Evolutionary conservation across 1,284 basidiomycete species (phyloP).

Genomic region (Ceratobasidium sp.): DNA sequence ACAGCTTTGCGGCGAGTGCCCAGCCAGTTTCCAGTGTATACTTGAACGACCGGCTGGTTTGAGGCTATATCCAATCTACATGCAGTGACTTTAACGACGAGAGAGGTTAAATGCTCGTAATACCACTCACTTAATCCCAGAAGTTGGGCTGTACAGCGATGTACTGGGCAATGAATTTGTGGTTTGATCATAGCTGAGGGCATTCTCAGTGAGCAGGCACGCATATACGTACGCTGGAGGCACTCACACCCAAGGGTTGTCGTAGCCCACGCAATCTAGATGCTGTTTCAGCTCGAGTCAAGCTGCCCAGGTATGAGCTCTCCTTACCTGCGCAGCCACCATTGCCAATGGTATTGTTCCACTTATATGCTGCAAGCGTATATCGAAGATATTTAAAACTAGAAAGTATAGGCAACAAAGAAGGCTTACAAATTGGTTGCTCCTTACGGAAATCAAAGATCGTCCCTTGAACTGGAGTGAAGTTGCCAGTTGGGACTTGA

Average conservation of each 20-base stretch:
- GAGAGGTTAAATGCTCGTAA: conserved; percentile 21
- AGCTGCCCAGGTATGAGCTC: not conserved
- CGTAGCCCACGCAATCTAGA: conserved; percentile 63
- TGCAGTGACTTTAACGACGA: conserved; percentile 12
- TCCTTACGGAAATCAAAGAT: conserved; percentile 65
- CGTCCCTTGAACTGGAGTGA: conserved; percentile 60
- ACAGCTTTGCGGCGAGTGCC: conserved; percentile 63
- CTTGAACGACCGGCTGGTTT: conserved; percentile 67
- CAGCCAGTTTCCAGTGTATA: conserved; percentile 65
- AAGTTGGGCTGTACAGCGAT: conserved; percentile 63
- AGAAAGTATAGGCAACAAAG: not conserved
- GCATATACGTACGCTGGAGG: not conserved
- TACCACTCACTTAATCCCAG: conserved; percentile 63
- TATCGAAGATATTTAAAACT: not conserved
- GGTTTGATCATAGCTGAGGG: conserved; percentile 54
- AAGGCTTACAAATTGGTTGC: conserved; percentile 61
- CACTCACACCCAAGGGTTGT: conserved; percentile 65
- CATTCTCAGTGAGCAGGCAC: not conserved
- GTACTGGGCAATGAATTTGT: conserved; percentile 57
- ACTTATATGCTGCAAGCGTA: conserved; percentile 13
- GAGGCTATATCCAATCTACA: conserved; percentile 67
- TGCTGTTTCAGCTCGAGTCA: not conserved
- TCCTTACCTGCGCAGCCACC: conserved; percentile 40
- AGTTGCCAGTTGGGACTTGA: conserved; percentile 63
- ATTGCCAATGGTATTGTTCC: conserved; percentile 46